These are phyloP conservation scores for Agapanthus africanus DNA, from an alignment of 106 monocot genomes.

Conservation along the genomic window DNA sequence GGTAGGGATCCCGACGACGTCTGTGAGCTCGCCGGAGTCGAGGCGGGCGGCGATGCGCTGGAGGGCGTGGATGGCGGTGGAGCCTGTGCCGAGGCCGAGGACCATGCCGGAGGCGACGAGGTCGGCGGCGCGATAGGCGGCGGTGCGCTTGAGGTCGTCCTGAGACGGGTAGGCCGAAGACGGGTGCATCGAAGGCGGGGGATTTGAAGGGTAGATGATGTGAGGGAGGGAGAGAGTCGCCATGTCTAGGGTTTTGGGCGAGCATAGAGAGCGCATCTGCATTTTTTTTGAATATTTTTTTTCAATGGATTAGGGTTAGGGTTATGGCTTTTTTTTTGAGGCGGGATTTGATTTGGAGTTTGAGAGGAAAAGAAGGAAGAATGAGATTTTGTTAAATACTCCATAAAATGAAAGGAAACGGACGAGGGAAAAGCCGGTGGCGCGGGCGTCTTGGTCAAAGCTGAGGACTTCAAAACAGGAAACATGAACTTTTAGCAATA, in stretches of 20 bases:
- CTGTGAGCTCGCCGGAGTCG: constrained; percentile 20
- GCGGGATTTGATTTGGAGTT: not conserved
- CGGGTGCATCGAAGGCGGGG: not conserved
- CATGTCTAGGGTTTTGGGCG: constrained; percentile 7
- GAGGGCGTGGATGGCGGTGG: constrained; percentile 54
- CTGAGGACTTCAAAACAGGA: too few species aligned
- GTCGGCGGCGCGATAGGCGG: constrained; percentile 49
- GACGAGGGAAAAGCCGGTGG: too few species aligned
- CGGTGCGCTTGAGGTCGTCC: constrained; percentile 45
- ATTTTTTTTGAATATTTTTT: not conserved
- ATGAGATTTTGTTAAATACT: too few species aligned
- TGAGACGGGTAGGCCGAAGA: constrained; percentile 10
- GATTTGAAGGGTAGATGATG: constrained; percentile 4
- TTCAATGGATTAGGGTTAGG: not conserved
- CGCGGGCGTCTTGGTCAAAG: too few species aligned
- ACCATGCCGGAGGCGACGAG: constrained; percentile 46
- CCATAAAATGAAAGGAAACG: too few species aligned
- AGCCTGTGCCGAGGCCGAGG: constrained; percentile 59
- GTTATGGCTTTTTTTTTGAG: not conserved
- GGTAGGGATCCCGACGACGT: constrained; percentile 45
- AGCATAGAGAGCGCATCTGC: not conserved
- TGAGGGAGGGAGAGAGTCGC: not conserved
- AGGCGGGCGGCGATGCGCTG: constrained; percentile 43
- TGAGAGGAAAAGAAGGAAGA: not conserved
- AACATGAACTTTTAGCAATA: too few species aligned